Evolutionary conservation across 768 basidiomycete species (phyloP), one percentile per base, ranked within the genome.

Genomic region (Suillus tomentosus): DNA sequence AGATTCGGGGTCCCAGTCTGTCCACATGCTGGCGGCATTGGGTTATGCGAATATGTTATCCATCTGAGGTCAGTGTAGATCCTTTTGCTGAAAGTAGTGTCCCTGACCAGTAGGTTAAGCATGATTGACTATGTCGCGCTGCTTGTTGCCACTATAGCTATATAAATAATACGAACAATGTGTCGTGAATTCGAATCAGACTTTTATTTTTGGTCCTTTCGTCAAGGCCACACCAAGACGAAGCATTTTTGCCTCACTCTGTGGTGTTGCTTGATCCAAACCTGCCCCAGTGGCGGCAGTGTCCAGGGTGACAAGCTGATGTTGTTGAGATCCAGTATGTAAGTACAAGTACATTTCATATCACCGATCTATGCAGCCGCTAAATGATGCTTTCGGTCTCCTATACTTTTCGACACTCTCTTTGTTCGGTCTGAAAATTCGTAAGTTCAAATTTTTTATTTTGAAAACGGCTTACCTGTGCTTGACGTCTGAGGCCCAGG

Each of bases 21-120:
- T 72, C 96, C 96, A 11, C 96, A 98, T 73, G 95, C 96, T 0
- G 96, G 96, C 45, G 96, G 96, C 66, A 92, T 97, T 47, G 94
- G 94, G 9, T 80, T 96, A 37, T 96, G 95, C 73, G 94, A 96
- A 80, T 92, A 95, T 76, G 93, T 92, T 56, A 93, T 95, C 68
- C 91, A 92, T 70, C 77, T 92, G 57, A 89, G 89, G 89, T 85
- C 67, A 36, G 78, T 70, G 27, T 14, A 36, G 47, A 58, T 65
- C 7, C 19, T 39, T 69, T 22, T 13, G 48, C 48, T 65, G 37
- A 45, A 22, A 55, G 37, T 19, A 31, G 61, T 14, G 54, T 54
- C 39, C 19, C 36, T 48, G 19, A 39, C 62, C 64, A 36, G 7
- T 60, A 22, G 64, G 5, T 64, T 47, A 71, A 90, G 90, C 62